These are phyloP conservation scores for Globisporangium iwayamae DNA, from an alignment of 352 stramenopile species.

Conservation along the genomic window DNA sequence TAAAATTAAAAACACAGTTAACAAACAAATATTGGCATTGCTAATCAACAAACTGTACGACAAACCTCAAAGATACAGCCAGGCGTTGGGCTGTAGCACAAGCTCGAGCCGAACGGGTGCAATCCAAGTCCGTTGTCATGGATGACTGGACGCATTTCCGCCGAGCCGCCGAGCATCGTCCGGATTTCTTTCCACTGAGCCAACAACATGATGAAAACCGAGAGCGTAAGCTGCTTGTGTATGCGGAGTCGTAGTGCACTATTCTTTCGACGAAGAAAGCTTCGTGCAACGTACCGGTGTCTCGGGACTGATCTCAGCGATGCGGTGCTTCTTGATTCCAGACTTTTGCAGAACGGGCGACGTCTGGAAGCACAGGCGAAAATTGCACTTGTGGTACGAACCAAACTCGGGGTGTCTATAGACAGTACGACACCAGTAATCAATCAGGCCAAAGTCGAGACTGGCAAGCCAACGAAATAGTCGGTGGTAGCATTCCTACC, in stretches of 20 bases:
- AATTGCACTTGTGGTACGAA: slow-evolving; percentile 86
- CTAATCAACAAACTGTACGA: background rate
- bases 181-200: slow-evolving; percentile 68
- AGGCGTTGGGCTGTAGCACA: slow-evolving; percentile 70
- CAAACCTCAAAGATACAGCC: slow-evolving; percentile 71
- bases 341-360: slow-evolving; percentile 39
- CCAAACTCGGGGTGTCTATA: slow-evolving; percentile 74
- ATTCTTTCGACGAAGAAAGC: background rate
- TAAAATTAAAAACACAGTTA: too few species aligned
- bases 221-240: background rate
- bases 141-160: slow-evolving; percentile 63
- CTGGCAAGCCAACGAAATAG: too few species aligned
- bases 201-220: background rate
- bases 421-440: background rate
- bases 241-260: background rate
- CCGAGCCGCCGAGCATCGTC: slow-evolving; percentile 39
- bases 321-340: slow-evolving; percentile 37
- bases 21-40: background rate
- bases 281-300: slow-evolving; percentile 39
- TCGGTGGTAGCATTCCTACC: slow-evolving; percentile 23
- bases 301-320: slow-evolving; percentile 57
- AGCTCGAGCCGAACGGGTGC: slow-evolving; percentile 74
- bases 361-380: slow-evolving; percentile 55
- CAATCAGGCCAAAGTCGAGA: background rate
- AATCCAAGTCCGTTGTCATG: slow-evolving; percentile 73